Evolutionary conservation across 2,329 filamentous ascomycete genomes (phyloP).

Genomic region (Apiospora kogelbergensis): DNA sequence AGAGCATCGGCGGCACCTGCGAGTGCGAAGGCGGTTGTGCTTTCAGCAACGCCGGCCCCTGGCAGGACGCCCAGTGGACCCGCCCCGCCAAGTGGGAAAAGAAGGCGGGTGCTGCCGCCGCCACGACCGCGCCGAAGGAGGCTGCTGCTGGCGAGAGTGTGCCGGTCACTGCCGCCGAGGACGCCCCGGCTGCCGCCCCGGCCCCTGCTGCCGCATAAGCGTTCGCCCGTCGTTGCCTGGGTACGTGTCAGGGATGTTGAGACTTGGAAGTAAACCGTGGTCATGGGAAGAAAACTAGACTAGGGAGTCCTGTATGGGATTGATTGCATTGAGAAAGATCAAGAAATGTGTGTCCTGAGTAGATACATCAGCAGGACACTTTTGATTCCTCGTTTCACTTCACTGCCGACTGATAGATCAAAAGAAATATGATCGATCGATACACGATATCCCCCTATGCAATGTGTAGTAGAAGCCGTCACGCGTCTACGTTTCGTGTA

Average conservation of each 20-base stretch:
- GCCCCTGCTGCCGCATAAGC: constrained; percentile 22
- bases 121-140: constrained; percentile 27
- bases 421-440: constrained; percentile 3
- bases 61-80: constrained; percentile 71
- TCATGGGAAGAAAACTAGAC: not conserved
- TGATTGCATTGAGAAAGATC: not conserved
- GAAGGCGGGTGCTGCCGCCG: constrained; percentile 55
- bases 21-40: constrained; percentile 36
- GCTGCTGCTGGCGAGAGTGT: constrained; percentile 31
- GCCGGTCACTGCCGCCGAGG: constrained; percentile 28
- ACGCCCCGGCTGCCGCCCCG: constrained; percentile 34
- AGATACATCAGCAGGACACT: constrained; percentile 1
- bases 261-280: not conserved
- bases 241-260: not conserved
- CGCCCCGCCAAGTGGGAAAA: constrained; percentile 52
- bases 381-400: constrained; percentile 2
- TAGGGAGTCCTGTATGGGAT: not conserved
- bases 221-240: not conserved
- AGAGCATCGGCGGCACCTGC: constrained; percentile 81
- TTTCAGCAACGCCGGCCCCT: constrained; percentile 87
- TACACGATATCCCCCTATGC: not conserved
- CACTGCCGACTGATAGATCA: not conserved
- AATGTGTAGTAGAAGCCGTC: not conserved
- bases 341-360: not conserved
- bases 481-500: not conserved